A percentile compares a stretch with the other conserved stretches of the same genome.
Evolutionary conservation across 2,329 filamentous ascomycete genomes (phyloP).

Genomic region (Hymenoscyphus albidus): DNA sequence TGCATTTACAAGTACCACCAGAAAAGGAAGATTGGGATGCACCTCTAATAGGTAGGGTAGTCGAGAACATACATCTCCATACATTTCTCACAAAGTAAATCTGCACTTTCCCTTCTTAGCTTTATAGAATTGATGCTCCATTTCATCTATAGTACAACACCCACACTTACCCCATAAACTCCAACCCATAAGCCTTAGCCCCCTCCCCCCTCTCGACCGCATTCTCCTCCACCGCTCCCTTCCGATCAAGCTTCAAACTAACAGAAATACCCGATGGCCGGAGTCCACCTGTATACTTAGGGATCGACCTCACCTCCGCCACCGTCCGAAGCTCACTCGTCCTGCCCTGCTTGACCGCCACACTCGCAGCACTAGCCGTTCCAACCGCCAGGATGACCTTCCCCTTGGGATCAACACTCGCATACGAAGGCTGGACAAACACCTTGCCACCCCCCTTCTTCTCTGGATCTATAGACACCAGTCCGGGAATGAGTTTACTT

Average conservation of each 20-base stretch:
- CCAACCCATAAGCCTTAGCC: background rate
- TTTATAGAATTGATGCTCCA: no score
- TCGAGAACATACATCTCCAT: background rate
- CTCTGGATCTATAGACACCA: constrained; percentile 28
- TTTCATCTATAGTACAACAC: no score
- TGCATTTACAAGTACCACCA: no score
- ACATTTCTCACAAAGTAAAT: background rate
- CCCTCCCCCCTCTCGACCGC: background rate
- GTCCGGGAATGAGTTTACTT: constrained; percentile 16
- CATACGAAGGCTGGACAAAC: constrained; percentile 29
- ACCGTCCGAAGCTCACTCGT: background rate
- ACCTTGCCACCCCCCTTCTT: constrained; percentile 33
- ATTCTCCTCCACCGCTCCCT: no score
- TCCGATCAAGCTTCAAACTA: no score
- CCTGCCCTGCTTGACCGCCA: constrained; percentile 30
- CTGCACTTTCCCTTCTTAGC: background rate
- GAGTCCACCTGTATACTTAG: background rate
- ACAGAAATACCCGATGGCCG: no score
- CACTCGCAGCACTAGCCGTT: constrained; percentile 26
- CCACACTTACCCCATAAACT: background rate
- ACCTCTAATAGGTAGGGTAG: background rate
- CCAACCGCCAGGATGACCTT: constrained; percentile 26
- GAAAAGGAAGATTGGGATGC: background rate
- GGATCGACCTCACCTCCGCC: background rate
- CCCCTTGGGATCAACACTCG: constrained; percentile 32